Evolutionary conservation across 805 yeast species (phyloP).

Genomic region (Debaryomyces castellii): DNA sequence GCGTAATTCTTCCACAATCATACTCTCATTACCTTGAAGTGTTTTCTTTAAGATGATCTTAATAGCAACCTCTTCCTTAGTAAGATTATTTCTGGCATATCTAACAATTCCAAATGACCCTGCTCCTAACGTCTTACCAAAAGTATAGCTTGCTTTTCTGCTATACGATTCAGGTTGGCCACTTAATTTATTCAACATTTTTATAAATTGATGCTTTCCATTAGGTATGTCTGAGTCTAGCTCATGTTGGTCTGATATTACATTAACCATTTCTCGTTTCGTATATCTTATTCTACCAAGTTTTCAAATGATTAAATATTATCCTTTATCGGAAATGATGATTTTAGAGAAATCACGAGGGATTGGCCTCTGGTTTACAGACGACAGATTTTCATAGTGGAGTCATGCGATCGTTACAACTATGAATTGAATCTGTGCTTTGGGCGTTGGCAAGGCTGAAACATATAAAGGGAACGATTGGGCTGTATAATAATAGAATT

Average conservation of each 20-base stretch:
- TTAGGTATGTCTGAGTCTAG: not conserved
- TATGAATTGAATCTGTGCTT: too few species aligned
- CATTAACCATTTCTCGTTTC: not conserved
- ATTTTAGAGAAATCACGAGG: not conserved
- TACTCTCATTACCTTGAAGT: slow-evolving; percentile 71
- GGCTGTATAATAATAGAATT: too few species aligned
- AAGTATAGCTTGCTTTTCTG: slow-evolving; percentile 68
- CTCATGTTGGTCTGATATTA: not conserved
- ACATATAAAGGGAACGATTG: too few species aligned
- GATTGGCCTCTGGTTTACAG: not conserved
- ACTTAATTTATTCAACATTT: slow-evolving; percentile 51
- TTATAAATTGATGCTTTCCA: slow-evolving; percentile 26
- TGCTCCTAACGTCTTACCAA: slow-evolving; percentile 87
- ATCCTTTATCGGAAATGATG: not conserved
- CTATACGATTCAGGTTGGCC: slow-evolving; percentile 74
- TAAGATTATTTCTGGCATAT: slow-evolving; percentile 54
- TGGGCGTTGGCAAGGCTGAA: too few species aligned
- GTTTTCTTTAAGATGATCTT: slow-evolving; percentile 87
- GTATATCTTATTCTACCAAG: not conserved
- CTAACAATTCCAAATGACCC: slow-evolving; percentile 95
- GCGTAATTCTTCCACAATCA: slow-evolving; percentile 75
- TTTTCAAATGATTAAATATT: not conserved
- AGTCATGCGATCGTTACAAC: too few species aligned
- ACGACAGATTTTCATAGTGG: not conserved
- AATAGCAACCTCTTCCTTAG: slow-evolving; percentile 77